Conservation (phyloP, 2,329 filamentous ascomycete species). For the Phialophora macrospora region DNA sequence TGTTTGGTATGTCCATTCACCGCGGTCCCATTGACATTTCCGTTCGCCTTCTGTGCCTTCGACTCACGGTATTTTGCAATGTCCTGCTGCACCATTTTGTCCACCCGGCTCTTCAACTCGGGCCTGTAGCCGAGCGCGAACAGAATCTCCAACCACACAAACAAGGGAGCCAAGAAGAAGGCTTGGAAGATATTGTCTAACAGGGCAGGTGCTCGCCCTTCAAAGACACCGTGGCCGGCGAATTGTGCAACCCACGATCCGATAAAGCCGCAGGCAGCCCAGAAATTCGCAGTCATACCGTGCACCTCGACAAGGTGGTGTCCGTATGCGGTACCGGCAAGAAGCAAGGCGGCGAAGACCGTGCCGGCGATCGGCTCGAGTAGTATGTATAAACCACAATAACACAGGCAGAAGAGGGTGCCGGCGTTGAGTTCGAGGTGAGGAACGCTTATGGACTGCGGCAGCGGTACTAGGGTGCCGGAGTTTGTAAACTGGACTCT, state of each 20-base stretch:
- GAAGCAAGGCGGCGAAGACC: conserved; percentile 73
- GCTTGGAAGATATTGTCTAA: conserved; percentile 92
- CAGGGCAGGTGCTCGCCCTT: conserved; percentile 83
- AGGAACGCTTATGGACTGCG: conserved; percentile 58
- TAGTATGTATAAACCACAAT: conserved; percentile 81
- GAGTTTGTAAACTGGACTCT: conserved; percentile 60
- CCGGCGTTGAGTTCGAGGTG: conserved; percentile 65
- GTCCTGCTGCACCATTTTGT: conserved; percentile 75
- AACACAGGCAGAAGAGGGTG: conserved; percentile 64
- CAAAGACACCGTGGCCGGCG: conserved; percentile 85
- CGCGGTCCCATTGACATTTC: conserved; percentile 36
- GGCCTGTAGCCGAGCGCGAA: conserved; percentile 90
- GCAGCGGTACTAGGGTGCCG: conserved; percentile 58
- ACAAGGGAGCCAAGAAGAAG: conserved; percentile 89
- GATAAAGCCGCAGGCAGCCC: conserved; percentile 71
- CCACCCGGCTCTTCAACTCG: conserved; percentile 80
- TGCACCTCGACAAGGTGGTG: conserved; percentile 74
- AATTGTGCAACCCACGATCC: conserved; percentile 88
- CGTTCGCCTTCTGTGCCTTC: conserved; percentile 51
- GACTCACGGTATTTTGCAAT: conserved; percentile 72
- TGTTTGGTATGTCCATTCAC: conserved; percentile 38
- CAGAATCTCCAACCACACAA: conserved; percentile 93
- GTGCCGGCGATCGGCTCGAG: conserved; percentile 92
- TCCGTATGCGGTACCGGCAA: conserved; percentile 73
- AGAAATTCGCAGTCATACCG: conserved; percentile 64